Evolutionary conservation across 2,329 filamentous ascomycete genomes (phyloP).

Genomic region (Xylaria sp.): DNA sequence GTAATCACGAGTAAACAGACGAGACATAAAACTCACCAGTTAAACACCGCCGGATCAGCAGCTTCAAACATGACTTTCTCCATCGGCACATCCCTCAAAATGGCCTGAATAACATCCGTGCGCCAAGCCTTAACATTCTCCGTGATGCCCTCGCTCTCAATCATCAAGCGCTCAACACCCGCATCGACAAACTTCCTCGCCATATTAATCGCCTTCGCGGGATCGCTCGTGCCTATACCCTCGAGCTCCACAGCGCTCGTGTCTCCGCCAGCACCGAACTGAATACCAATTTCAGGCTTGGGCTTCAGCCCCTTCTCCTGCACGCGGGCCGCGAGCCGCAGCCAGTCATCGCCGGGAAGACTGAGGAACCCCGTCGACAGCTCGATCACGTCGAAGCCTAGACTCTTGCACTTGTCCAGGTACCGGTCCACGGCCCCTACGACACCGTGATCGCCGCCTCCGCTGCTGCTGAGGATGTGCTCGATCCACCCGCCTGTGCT

Average conservation of each 20-base stretch:
- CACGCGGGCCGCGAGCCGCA: conserved; percentile 9
- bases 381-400: conserved; percentile 6
- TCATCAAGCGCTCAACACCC: background rate
- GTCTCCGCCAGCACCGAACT: conserved; percentile 2
- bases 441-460: background rate
- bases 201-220: background rate
- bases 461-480: conserved; percentile 4
- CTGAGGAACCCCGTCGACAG: conserved; percentile 5
- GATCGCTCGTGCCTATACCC: conserved; percentile 4
- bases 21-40: background rate
- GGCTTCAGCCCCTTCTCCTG: background rate
- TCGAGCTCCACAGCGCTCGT: background rate
- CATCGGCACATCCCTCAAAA: background rate
- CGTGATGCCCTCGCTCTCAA: conserved; percentile 1
- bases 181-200: conserved; percentile 1
- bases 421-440: conserved; percentile 1
- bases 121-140: conserved; percentile 1
- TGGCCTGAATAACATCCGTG: background rate
- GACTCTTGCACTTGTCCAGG: background rate
- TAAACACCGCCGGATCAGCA: background rate
- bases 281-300: background rate
- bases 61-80: conserved; percentile 9
- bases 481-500: conserved; percentile 5
- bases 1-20: background rate
- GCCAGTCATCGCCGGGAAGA: conserved; percentile 2